Evolutionary conservation across 2,329 filamentous ascomycete species (phyloP).

Genomic region (Colletotrichum tropicale): DNA sequence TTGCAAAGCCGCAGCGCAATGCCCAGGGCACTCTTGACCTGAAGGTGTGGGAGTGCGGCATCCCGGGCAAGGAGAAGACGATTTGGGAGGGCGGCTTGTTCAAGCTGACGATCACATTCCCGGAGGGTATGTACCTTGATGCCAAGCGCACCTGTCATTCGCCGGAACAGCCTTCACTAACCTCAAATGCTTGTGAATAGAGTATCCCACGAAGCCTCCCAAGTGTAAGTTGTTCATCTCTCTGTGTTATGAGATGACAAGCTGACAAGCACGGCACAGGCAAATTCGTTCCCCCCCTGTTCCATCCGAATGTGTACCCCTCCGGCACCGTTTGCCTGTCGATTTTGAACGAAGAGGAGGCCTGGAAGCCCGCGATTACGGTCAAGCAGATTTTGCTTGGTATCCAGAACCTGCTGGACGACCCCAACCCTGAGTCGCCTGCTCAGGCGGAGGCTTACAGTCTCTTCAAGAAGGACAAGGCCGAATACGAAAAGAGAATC

Average conservation of each 20-base stretch:
- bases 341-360: conserved; percentile 97
- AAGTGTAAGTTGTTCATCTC: conserved; percentile 76
- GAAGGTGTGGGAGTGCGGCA: conserved; percentile 95
- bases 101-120: conserved; percentile 91
- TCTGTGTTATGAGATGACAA: neutral
- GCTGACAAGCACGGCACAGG: conserved; percentile 53
- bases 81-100: conserved; percentile 98
- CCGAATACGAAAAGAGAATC: conserved; percentile 88
- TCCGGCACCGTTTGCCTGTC: conserved; percentile 97
- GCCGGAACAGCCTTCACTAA: conserved; percentile 20
- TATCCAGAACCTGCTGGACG: conserved; percentile 93
- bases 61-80: conserved; percentile 95
- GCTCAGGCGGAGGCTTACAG: conserved; percentile 98
- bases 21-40: conserved; percentile 80
- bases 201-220: conserved; percentile 97
- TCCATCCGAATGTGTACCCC: conserved; percentile 98
- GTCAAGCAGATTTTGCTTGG: conserved; percentile 97
- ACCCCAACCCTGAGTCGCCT: conserved; percentile 95
- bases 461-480: conserved; percentile 87
- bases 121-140: conserved; percentile 72
- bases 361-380: conserved; percentile 98
- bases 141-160: neutral
- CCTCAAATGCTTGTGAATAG: conserved; percentile 48
- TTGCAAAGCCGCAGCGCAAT: conserved; percentile 84
- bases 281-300: conserved; percentile 95